A percentile compares a stretch with the other conserved stretches of the same genome.
phyloP scores from a whole-genome alignment of 2,329 filamentous ascomycete genomes.

The Aspergillus japonicus region DNA sequence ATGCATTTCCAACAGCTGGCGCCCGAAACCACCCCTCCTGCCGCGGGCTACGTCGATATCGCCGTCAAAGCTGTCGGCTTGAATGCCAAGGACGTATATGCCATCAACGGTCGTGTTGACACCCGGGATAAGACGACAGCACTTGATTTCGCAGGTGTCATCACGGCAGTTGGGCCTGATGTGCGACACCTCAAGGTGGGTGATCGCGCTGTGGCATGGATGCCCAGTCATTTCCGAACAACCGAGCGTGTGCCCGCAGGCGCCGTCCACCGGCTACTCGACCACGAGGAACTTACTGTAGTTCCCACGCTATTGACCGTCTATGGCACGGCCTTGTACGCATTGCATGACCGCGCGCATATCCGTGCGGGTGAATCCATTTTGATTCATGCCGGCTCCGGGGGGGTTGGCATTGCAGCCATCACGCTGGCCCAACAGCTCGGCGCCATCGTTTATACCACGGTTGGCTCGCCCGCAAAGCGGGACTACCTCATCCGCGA shows the following conservation, averaged over 20 bases:
- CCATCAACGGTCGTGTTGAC: not conserved
- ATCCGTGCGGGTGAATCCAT: conserved; percentile 19
- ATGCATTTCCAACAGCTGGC: not conserved
- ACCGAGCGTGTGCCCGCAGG: not conserved
- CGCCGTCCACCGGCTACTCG: not conserved
- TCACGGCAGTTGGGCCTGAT: not conserved
- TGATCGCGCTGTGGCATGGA: not conserved
- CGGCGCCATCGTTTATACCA: conserved; percentile 16
- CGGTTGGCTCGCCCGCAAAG: conserved; percentile 10
- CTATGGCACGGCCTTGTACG: conserved; percentile 19
- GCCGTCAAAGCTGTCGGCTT: not conserved
- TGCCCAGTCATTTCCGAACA: not conserved
- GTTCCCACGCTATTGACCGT: not conserved
- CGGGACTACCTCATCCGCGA: conserved; percentile 15
- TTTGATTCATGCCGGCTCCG: conserved; percentile 16
- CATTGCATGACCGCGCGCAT: conserved; percentile 19
- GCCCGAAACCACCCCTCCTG: not conserved
- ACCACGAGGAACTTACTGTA: too few relatives aligned
- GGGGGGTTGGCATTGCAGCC: conserved; percentile 17
- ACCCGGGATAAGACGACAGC: conserved; percentile 1
- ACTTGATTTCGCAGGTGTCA: not conserved
- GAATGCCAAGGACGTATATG: conserved; percentile 5
- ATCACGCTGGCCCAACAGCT: conserved; percentile 14
- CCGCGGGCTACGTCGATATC: not conserved
- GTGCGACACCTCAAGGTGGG: not conserved